These are phyloP conservation scores for Colletotrichum simmondsii DNA, from an alignment of 2,329 filamentous ascomycete species.

Conservation along the genomic window DNA sequence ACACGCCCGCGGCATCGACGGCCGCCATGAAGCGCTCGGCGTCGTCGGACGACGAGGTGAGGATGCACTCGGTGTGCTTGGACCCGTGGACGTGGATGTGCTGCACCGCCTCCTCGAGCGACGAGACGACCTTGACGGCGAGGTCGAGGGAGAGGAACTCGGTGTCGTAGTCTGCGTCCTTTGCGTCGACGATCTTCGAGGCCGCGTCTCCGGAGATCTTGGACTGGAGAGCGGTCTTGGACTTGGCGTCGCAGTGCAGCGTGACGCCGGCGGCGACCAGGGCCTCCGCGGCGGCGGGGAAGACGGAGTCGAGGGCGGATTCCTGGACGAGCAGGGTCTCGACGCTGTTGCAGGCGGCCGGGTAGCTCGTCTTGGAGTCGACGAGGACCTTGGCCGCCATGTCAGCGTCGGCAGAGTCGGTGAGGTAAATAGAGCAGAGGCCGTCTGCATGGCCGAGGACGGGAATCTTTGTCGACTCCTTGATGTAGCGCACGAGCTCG, in stretches of 20 bases:
- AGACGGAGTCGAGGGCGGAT: slow-evolving; percentile 67
- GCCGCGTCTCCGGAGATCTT: slow-evolving; percentile 37
- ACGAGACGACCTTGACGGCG: slow-evolving; percentile 82
- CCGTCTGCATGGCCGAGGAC: slow-evolving; percentile 97
- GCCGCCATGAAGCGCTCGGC: slow-evolving; percentile 87
- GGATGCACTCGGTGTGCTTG: slow-evolving; percentile 92
- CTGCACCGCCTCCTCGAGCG: slow-evolving; percentile 76
- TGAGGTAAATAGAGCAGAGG: slow-evolving; percentile 87
- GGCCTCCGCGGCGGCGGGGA: slow-evolving; percentile 79
- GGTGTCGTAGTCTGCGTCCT: slow-evolving; percentile 80
- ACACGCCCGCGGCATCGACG: slow-evolving; percentile 91
- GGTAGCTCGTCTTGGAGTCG: slow-evolving; percentile 94
- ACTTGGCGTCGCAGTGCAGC: slow-evolving; percentile 80
- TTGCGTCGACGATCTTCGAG: slow-evolving; percentile 70
- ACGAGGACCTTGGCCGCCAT: slow-evolving; percentile 82
- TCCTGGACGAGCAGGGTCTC: slow-evolving; percentile 91
- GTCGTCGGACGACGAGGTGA: slow-evolving; percentile 74
- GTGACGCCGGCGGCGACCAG: slow-evolving; percentile 82
- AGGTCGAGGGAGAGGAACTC: slow-evolving; percentile 90
- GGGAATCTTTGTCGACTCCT: slow-evolving; percentile 90
- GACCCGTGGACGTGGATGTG: slow-evolving; percentile 96
- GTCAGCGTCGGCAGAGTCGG: slow-evolving; percentile 77
- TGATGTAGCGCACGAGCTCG: slow-evolving; percentile 90
- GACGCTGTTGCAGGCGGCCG: slow-evolving; percentile 93
- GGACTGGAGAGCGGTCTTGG: slow-evolving; percentile 70